These are phyloP conservation scores for Vigna angularis DNA, from an alignment of 306 rosid species.

Conservation along the genomic window DNA sequence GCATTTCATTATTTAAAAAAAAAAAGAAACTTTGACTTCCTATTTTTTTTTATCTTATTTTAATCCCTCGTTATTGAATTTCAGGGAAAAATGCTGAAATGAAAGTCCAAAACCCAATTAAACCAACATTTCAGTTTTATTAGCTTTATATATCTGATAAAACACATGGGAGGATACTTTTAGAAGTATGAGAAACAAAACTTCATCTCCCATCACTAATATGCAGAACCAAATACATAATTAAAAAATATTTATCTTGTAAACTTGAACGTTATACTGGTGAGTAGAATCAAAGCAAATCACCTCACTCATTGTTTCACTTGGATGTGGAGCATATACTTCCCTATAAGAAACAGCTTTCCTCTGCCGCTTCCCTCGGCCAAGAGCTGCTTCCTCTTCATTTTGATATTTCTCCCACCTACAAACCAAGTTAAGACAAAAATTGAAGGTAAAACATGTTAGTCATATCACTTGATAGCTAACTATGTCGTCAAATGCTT, in stretches of 20 bases:
- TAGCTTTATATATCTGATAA: conserved; percentile 1
- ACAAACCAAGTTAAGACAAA: conserved; percentile 46
- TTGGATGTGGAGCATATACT: conserved; percentile 87
- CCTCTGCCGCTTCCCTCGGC: conserved; percentile 96
- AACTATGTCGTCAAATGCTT: conserved; percentile 31
- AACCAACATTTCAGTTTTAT: conserved; percentile 16
- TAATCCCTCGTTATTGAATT: background rate
- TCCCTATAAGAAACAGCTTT: conserved; percentile 98
- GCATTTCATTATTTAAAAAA: background rate
- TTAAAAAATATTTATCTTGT: conserved; percentile 12
- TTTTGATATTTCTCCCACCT: conserved; percentile 98
- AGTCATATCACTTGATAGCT: conserved; percentile 40
- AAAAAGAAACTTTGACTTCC: background rate
- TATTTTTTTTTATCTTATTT: background rate
- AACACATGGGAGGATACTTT: conserved; percentile 14
- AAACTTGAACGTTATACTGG: conserved; percentile 37
- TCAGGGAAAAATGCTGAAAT: background rate
- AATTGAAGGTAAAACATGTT: conserved; percentile 30
- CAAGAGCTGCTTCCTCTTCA: conserved; percentile 98
- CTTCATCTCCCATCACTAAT: conserved; percentile 7
- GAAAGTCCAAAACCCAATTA: conserved; percentile 19
- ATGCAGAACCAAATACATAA: conserved; percentile 29
- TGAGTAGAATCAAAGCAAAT: conserved; percentile 43
- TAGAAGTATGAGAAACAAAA: conserved; percentile 11
- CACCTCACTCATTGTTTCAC: conserved; percentile 86